Conservation (phyloP, 2,329 filamentous ascomycete genomes). For the Epichloe brachyelytri region DNA sequence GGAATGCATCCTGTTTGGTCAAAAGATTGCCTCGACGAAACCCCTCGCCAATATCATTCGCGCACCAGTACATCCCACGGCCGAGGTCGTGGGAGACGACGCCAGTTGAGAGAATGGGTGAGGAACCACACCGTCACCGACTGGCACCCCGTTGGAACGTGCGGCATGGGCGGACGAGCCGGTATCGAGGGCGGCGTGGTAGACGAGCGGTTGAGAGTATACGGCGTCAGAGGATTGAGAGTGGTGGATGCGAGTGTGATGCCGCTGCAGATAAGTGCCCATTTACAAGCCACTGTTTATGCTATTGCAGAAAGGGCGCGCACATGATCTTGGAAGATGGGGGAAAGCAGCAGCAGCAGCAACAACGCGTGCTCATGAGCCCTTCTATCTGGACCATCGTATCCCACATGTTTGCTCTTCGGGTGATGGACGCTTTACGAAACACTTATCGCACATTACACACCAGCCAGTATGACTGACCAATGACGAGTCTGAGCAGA, state of each 20-base stretch:
- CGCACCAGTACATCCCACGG: conserved; percentile 13
- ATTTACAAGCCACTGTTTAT: conserved; percentile 17
- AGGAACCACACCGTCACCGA: conserved; percentile 17
- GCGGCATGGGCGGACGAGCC: conserved; percentile 18
- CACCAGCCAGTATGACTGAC: no score
- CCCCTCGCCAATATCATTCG: conserved; percentile 26
- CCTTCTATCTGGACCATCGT: no score
- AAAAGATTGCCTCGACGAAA: conserved; percentile 24
- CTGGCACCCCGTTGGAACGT: conserved; percentile 28
- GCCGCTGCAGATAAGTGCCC: conserved; percentile 15
- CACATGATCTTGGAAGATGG: conserved; percentile 17
- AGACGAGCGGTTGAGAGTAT: conserved; percentile 14
- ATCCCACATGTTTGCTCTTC: no score
- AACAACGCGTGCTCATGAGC: no score
- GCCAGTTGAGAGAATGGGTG: conserved; percentile 15
- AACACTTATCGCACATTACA: no score
- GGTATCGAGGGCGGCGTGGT: conserved; percentile 19
- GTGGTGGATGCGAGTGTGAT: conserved; percentile 15
- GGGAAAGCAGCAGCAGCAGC: not conserved
- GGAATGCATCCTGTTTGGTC: conserved; percentile 24
- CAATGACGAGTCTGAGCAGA: no score
- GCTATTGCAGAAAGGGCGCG: conserved; percentile 21
- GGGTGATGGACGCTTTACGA: no score
- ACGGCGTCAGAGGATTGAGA: conserved; percentile 12
- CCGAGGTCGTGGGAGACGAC: conserved; percentile 8